A percentile compares a stretch with the other conserved stretches of the same genome.
phyloP scores from a whole-genome alignment of 2,329 filamentous ascomycete species.

The Fusarium humuli region DNA sequence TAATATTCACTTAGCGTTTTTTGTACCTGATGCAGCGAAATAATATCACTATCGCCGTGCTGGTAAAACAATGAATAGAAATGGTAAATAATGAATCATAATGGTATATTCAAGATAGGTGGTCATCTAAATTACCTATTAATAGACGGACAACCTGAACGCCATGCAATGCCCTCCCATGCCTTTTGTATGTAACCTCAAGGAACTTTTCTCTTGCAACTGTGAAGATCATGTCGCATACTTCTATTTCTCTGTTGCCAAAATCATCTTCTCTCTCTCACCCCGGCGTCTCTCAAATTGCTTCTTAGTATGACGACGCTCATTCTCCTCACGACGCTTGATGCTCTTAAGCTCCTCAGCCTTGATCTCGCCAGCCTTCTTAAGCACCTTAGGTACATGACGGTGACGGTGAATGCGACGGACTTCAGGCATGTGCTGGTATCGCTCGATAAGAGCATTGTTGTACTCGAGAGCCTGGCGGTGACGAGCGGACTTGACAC shows the following conservation, averaged over 20 bases:
- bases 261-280: slow-evolving; percentile 93
- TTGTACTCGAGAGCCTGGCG: slow-evolving; percentile 93
- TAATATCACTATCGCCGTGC: neutral
- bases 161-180: slow-evolving; percentile 51
- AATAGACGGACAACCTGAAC: slow-evolving; percentile 46
- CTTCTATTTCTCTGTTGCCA: slow-evolving; percentile 70
- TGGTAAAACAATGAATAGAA: neutral
- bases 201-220: slow-evolving; percentile 26
- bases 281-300: slow-evolving; percentile 77
- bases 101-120: slow-evolving; percentile 39
- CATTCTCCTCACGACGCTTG: slow-evolving; percentile 93
- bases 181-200: slow-evolving; percentile 38
- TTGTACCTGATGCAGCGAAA: neutral
- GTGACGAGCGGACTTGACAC: slow-evolving; percentile 86
- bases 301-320: slow-evolving; percentile 90
- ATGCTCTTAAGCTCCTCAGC: slow-evolving; percentile 85
- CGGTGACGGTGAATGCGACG: slow-evolving; percentile 89
- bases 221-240: slow-evolving; percentile 24
- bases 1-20: neutral
- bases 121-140: slow-evolving; percentile 36
- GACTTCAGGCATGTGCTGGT: slow-evolving; percentile 96
- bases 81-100: slow-evolving; percentile 3
- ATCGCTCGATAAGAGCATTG: slow-evolving; percentile 82
- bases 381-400: slow-evolving; percentile 90
- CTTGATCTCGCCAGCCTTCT: slow-evolving; percentile 98